These are phyloP conservation scores for Macrocybe sp. DNA, from an alignment of 1,284 basidiomycete species.

Conservation along the genomic window DNA sequence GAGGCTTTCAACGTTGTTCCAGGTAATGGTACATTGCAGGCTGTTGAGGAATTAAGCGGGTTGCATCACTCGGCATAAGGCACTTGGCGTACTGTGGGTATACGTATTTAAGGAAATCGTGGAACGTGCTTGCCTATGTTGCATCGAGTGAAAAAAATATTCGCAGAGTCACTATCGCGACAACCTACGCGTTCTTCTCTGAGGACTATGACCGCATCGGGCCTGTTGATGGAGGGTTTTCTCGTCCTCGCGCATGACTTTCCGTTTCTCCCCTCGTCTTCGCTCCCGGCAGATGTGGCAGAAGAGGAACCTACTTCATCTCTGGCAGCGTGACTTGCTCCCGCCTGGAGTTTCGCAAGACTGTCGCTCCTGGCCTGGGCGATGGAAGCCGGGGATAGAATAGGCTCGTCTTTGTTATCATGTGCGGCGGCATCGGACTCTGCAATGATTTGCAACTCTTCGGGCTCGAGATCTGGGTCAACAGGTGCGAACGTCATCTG, in stretches of 20 bases:
- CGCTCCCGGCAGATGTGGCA: slow-evolving; percentile 8
- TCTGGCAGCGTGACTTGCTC: slow-evolving; percentile 1
- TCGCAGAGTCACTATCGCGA: background rate
- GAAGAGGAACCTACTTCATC: slow-evolving; percentile 8
- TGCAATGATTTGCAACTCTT: slow-evolving; percentile 37
- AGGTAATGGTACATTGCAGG: slow-evolving; percentile 85
- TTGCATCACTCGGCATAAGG: background rate
- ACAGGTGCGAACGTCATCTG: slow-evolving; percentile 56
- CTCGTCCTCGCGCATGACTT: slow-evolving; percentile 38
- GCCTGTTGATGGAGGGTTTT: slow-evolving; percentile 39
- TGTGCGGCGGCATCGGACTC: slow-evolving; percentile 24
- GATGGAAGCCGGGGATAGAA: slow-evolving; percentile 21
- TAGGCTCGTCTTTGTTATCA: slow-evolving; percentile 24
- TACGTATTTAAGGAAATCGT: slow-evolving; percentile 82
- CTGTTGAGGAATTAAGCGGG: slow-evolving; percentile 31
- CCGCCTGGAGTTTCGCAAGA: slow-evolving; percentile 42
- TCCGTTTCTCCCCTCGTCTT: slow-evolving; percentile 31
- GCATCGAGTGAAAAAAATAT: background rate
- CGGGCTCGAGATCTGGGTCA: slow-evolving; percentile 44
- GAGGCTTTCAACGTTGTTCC: slow-evolving; percentile 88
- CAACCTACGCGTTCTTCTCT: slow-evolving; percentile 72
- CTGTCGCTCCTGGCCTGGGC: slow-evolving; percentile 35
- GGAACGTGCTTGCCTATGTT: slow-evolving; percentile 67
- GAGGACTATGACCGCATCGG: slow-evolving; percentile 76
- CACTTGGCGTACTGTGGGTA: slow-evolving; percentile 67